phyloP scores from a whole-genome alignment of 495 filamentous ascomycete species.

The Hypoxylon perforatum region DNA sequence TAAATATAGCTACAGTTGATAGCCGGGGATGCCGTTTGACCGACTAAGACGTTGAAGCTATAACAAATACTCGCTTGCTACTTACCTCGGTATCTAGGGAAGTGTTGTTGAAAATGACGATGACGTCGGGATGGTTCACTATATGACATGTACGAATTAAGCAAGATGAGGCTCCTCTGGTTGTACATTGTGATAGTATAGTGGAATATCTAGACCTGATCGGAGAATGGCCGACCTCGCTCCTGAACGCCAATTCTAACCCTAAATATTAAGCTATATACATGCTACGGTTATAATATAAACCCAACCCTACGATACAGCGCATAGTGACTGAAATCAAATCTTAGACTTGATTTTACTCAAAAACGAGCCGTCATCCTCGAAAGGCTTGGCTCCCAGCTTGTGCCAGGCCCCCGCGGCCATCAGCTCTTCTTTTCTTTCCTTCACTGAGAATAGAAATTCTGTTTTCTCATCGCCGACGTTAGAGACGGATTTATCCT shows the following conservation, averaged over 20 bases:
- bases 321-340: not conserved
- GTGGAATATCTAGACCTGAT: too few species aligned
- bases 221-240: too few species aligned
- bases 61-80: not conserved
- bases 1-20: conserved; percentile 6
- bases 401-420: conserved; percentile 35
- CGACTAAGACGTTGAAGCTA: conserved; percentile 1
- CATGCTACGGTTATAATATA: too few species aligned
- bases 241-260: too few species aligned
- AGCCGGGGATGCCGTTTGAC: conserved; percentile 25
- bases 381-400: conserved; percentile 40
- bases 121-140: not conserved
- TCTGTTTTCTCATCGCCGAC: conserved; percentile 38
- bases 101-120: not conserved
- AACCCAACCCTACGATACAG: not conserved
- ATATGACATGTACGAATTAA: not conserved
- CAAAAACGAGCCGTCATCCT: conserved; percentile 34
- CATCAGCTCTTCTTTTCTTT: conserved; percentile 39
- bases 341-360: conserved; percentile 32
- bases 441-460: conserved; percentile 26
- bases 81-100: conserved; percentile 1
- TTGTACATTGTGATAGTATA: too few species aligned
- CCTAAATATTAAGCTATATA: too few species aligned
- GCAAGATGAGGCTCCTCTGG: too few species aligned
- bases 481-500: conserved; percentile 44